Evolutionary conservation across 2,329 filamentous ascomycete genomes (phyloP), one percentile per base, ranked within the genome.

Genomic region (Sphaerostilbella broomeana): DNA sequence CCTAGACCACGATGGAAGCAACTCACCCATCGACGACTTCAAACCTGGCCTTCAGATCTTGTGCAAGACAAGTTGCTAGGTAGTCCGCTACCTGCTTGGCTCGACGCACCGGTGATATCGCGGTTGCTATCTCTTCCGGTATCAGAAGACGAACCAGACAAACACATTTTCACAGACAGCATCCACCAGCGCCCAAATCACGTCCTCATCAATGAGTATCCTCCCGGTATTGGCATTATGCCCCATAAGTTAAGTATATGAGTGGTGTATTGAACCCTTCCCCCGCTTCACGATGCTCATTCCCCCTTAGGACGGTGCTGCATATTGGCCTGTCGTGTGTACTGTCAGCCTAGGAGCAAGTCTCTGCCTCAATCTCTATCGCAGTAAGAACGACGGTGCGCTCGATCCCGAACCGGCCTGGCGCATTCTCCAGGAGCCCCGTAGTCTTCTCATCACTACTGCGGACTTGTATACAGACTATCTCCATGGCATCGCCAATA

Each of bases 141-240:
- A 32, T 37, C 42, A 8, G 63, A 61, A 38, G 39, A 45, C 11
- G 41, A 43, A 15, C 33, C 42, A 20, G 13, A 46, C 40, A 38
- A 38, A 27, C 62, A 75, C 50, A 59, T 81, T 6, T 81, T 81
- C 51, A 58, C 61, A 13, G 57, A 69, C 15, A 86, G 88, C 35
- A 85, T 86, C 5, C 89, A 97, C 55, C 53, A 67, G 13, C 70
- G 68, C 4, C 86, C 90, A 3, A 98, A 97, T 53, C 92, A 97
- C 63, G 86, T 94, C 31, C 70, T 97, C 25, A 79, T 97, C 51
- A 98, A 98, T 56, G 89, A 95, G 60, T 98, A 97, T 60, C 72
- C 73, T 2, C 79, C 86, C 0, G 86, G 86, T 2, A 77, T 95
- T 47, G 90, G 90, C n/a, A 97, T 97, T 49, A 94, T 95, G 86